Evolutionary conservation across 2,329 filamentous ascomycete genomes (phyloP).

Genomic region (Capronia epimyces): DNA sequence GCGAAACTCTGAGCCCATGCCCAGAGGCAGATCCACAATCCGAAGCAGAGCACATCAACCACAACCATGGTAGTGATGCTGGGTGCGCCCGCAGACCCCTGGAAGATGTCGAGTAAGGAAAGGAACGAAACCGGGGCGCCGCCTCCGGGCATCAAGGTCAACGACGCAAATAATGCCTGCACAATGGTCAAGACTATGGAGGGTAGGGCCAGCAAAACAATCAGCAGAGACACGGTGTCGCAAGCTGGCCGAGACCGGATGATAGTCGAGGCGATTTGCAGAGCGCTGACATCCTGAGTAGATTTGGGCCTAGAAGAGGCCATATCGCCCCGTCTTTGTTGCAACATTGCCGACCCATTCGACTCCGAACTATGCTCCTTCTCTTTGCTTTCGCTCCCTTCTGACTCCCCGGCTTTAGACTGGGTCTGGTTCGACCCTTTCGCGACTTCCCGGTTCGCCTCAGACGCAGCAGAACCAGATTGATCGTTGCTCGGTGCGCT

Average conservation of each 20-base stretch:
- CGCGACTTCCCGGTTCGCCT: constrained; percentile 5
- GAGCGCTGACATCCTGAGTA: constrained; percentile 64
- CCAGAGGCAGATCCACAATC: constrained; percentile 85
- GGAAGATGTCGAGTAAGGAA: constrained; percentile 85
- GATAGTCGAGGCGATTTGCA: constrained; percentile 78
- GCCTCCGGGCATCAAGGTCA: constrained; percentile 84
- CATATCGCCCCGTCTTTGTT: constrained; percentile 59
- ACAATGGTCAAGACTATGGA: constrained; percentile 82
- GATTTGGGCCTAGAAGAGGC: constrained; percentile 63
- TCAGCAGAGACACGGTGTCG: constrained; percentile 94
- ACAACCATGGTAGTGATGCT: constrained; percentile 78
- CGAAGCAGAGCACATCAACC: constrained; percentile 74
- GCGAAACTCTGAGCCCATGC: constrained; percentile 80
- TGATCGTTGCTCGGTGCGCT: constrained; percentile 10
- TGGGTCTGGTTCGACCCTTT: not conserved
- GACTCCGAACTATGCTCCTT: constrained; percentile 15
- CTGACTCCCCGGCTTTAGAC: constrained; percentile 7
- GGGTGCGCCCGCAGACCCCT: constrained; percentile 77
- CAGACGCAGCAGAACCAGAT: constrained; percentile 1
- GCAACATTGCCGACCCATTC: constrained; percentile 23
- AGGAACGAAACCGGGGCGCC: constrained; percentile 68
- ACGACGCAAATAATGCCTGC: constrained; percentile 84
- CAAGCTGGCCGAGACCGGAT: constrained; percentile 83
- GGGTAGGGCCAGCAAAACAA: constrained; percentile 87
- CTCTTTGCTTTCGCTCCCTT: constrained; percentile 14